These are phyloP conservation scores for Malus hybrid DNA, from an alignment of 331 rosid species.

Conservation along the genomic window DNA sequence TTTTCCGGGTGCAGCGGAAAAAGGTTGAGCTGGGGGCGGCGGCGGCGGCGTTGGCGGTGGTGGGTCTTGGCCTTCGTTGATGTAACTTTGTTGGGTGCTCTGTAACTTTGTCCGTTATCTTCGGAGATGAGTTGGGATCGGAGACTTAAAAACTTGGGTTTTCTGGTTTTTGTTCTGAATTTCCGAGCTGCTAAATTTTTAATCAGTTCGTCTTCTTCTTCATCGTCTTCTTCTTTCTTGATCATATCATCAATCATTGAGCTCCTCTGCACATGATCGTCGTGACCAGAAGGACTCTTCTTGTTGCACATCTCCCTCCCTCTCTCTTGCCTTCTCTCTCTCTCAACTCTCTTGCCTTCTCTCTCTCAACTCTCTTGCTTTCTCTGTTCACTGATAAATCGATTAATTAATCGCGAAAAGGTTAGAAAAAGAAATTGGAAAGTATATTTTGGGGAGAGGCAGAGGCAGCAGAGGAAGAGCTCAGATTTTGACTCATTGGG, in stretches of 20 bases:
- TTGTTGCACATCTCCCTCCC: slow-evolving; percentile 2
- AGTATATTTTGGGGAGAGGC: background rate
- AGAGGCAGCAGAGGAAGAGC: background rate
- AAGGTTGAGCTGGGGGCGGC: slow-evolving; percentile 36
- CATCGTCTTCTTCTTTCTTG: background rate
- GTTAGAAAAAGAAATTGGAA: background rate
- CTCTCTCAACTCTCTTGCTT: too few relatives aligned
- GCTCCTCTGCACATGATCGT: background rate
- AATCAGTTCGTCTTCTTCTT: background rate
- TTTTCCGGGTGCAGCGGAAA: slow-evolving; percentile 61
- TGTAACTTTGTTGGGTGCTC: too few relatives aligned
- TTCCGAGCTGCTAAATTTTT: slow-evolving; percentile 19
- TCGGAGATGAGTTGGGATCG: slow-evolving; percentile 26
- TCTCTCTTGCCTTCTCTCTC: too few relatives aligned
- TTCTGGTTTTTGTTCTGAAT: slow-evolving; percentile 47
- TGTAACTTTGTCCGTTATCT: background rate
- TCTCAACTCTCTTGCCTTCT: too few relatives aligned
- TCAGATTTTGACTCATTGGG: too few relatives aligned
- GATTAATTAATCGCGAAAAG: background rate
- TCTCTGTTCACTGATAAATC: background rate
- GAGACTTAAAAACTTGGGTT: slow-evolving; percentile 69
- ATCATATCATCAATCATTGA: background rate
- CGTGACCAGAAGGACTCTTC: background rate
- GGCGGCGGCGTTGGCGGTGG: background rate
- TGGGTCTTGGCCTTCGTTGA: background rate